phyloP scores from a whole-genome alignment of 1,284 basidiomycete genomes.

The Cutaneotrichosporon cutaneum region DNA sequence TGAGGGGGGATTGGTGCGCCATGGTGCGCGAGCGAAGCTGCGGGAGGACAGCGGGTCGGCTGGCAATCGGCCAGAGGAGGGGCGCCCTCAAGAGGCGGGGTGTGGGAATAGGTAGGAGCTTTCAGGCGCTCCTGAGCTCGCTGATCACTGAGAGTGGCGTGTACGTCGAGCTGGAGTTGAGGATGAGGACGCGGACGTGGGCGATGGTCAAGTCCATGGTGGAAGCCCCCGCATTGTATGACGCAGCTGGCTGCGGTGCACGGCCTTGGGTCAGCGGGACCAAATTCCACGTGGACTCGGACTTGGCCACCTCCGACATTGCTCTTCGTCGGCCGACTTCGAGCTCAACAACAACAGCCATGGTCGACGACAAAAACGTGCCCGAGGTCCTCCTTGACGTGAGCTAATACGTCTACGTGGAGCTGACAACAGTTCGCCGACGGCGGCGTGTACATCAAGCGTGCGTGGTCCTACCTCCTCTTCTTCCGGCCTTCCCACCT shows the following conservation, averaged over 20 bases:
- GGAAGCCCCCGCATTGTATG: background rate
- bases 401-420: background rate
- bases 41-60: too few species aligned
- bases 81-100: too few species aligned
- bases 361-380: conserved; percentile 25
- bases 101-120: background rate
- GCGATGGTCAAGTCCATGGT: background rate
- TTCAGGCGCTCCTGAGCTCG: too few species aligned
- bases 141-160: too few species aligned
- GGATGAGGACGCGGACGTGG: too few species aligned
- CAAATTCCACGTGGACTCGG: background rate
- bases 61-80: too few species aligned
- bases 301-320: background rate
- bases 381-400: conserved; percentile 48
- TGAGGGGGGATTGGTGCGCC: conserved; percentile 54
- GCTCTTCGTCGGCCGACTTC: background rate
- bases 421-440: conserved; percentile 43
- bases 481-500: background rate
- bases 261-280: background rate
- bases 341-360: conserved; percentile 16
- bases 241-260: background rate
- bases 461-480: conserved; percentile 24
- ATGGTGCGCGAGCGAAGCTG: conserved; percentile 25
- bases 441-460: conserved; percentile 47
- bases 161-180: too few species aligned